phyloP scores from a whole-genome alignment of 495 filamentous ascomycete species.

The Aspergillus leporis region DNA sequence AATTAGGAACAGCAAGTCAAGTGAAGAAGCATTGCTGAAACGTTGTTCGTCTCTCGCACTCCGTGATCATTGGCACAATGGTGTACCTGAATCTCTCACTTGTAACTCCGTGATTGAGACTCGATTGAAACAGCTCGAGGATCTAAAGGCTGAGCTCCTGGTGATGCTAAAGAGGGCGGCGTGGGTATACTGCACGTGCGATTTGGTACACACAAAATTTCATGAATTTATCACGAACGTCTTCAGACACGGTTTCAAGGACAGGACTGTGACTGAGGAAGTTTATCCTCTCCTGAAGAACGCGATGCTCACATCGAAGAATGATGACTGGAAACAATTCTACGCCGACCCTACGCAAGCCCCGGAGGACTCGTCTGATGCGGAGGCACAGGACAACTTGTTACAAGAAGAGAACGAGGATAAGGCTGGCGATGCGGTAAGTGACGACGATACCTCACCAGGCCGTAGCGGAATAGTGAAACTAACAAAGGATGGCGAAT shows the following conservation, averaged over 20 bases:
- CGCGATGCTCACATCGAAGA: slow-evolving; percentile 10
- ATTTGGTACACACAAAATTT: slow-evolving; percentile 20
- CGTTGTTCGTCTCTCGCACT: slow-evolving; percentile 38
- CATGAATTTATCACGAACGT: slow-evolving; percentile 26
- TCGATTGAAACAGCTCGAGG: slow-evolving; percentile 31
- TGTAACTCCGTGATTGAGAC: slow-evolving; percentile 22
- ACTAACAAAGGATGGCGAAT: not conserved
- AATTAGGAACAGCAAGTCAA: slow-evolving; percentile 38
- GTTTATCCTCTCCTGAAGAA: slow-evolving; percentile 18
- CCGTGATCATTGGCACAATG: slow-evolving; percentile 13
- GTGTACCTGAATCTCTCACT: slow-evolving; percentile 19
- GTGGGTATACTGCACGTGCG: slow-evolving; percentile 32
- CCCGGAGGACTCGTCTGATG: not conserved
- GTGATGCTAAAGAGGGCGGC: slow-evolving; percentile 29
- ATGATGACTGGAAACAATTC: slow-evolving; percentile 29
- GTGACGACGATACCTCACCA: not conserved
- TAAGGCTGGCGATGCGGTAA: not conserved
- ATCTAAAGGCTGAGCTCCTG: slow-evolving; percentile 30
- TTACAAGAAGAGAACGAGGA: not conserved
- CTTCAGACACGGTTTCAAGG: slow-evolving; percentile 27
- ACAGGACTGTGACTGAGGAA: slow-evolving; percentile 20
- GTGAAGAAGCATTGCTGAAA: slow-evolving; percentile 50
- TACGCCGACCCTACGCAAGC: slow-evolving; percentile 17
- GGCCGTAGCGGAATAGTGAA: not conserved
- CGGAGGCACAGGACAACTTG: not conserved